Base-by-base conservation (phyloP, 2,329 filamentous ascomycete genomes). In the Chaetomium sp. region DNA sequence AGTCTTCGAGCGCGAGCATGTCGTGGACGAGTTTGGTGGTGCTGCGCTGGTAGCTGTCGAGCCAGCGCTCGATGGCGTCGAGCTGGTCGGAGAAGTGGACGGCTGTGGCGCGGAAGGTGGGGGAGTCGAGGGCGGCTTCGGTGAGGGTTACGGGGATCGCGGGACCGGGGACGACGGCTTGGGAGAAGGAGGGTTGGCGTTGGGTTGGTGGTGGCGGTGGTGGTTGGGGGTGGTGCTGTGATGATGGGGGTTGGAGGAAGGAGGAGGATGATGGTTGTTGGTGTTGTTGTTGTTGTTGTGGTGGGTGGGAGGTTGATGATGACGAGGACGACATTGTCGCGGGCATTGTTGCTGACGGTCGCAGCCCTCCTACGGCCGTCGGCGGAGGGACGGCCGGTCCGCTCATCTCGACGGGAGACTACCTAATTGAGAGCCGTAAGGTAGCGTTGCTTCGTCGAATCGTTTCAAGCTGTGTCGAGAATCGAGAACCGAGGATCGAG, bases 81-180 rank as follows among this genome's bases (percentile, higher is more conserved):
- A 96, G 83, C 74, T 99, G 92, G 62, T 97, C 94, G 60, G 84
- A 81, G 68, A 96, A 96, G 74, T 96, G 90, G 47, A 87, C 75
- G 43, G 89, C 83, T 27, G 89, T 89, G 47, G 91, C 89, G 62
- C 94, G 89, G 71, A 97, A 97, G 38, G 91, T 95, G 33, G 94
- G 94, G 41, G 91, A 96, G 73, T 99, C 94, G 74, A 97, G 87
- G 19, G 91, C 88, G 50, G 94, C 94, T 80, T 99, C 94, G 74
- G 92, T 94, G 64, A 97, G 80, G 59, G 86, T 85, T 38, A 97
- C 91, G 45, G 94, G 90, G 56, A 83, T 77, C 36, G 75, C 72
- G 38, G 76, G 73, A 59, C 69, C 71, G n/a, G 64, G 52, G 44
- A 27, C 19, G 19, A 27, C 3, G 19, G 19, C 19, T 27, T 27